phyloP scores from a whole-genome alignment of 2,329 filamentous ascomycete species.

The Penicillium sp. region DNA sequence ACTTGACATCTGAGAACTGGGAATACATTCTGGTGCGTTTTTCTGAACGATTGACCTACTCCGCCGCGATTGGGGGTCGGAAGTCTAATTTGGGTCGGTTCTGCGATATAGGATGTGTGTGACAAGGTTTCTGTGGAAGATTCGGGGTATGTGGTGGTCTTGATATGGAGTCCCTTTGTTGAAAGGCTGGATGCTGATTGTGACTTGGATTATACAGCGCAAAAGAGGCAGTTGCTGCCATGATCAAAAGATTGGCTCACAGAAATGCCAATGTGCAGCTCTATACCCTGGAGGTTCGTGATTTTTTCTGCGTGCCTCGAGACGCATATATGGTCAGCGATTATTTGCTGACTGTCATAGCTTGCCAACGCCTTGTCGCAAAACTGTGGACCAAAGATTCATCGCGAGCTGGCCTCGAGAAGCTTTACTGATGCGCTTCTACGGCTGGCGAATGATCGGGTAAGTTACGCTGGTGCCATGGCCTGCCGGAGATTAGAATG shows the following conservation, averaged over 20 bases:
- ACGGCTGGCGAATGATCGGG: conserved; percentile 80
- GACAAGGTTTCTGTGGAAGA: conserved; percentile 54
- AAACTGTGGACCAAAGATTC: conserved; percentile 81
- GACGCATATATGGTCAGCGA: neutral
- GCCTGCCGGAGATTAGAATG: too few species aligned
- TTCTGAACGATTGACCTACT: neutral
- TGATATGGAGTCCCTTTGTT: neutral
- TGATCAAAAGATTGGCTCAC: conserved; percentile 89
- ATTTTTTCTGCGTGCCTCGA: neutral
- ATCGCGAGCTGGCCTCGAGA: conserved; percentile 83
- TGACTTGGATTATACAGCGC: conserved; percentile 42
- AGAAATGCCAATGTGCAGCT: conserved; percentile 94
- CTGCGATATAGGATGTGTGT: conserved; percentile 51
- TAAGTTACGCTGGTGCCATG: conserved; percentile 25
- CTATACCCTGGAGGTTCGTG: conserved; percentile 75
- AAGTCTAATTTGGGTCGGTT: conserved; percentile 15
- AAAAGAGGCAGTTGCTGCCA: conserved; percentile 79
- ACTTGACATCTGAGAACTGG: conserved; percentile 82
- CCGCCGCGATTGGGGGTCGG: neutral
- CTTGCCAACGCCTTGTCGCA: conserved; percentile 87
- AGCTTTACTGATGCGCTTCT: conserved; percentile 92
- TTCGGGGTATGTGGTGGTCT: conserved; percentile 37
- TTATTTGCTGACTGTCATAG: conserved; percentile 39
- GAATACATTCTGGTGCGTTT: conserved; percentile 59
- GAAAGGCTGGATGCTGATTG: conserved; percentile 12